Conservation (phyloP, 2,329 filamentous ascomycete species). For the Fusarium tricinctum region DNA sequence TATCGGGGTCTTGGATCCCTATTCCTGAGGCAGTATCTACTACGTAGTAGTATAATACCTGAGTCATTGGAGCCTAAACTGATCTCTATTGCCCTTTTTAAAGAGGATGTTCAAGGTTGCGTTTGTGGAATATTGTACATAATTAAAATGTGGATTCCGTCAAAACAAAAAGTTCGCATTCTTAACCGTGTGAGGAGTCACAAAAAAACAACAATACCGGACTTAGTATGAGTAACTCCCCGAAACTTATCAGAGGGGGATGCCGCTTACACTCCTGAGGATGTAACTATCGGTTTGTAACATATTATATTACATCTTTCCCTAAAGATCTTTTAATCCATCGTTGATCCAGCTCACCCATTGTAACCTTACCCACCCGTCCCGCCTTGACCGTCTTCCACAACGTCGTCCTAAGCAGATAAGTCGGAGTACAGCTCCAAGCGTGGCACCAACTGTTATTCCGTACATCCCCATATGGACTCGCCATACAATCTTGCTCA, state of each 20-base stretch:
- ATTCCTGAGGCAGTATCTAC: not conserved
- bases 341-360: not conserved
- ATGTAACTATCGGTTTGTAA: not conserved
- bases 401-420: conserved; percentile 10
- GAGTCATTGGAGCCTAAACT: not conserved
- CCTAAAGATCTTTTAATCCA: not conserved
- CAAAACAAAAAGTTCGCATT: too few species aligned
- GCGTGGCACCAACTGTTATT: conserved; percentile 40
- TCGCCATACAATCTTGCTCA: conserved; percentile 23
- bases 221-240: too few species aligned
- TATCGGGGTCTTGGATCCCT: not conserved
- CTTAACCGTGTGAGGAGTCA: too few species aligned
- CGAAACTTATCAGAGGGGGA: too few species aligned
- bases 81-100: not conserved
- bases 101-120: too few species aligned
- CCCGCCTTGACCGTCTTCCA: not conserved
- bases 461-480: conserved; percentile 35
- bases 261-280: too few species aligned
- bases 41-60: too few species aligned
- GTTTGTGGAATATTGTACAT: too few species aligned
- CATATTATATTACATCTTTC: not conserved
- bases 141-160: too few species aligned
- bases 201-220: too few species aligned
- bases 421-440: conserved; percentile 39
- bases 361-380: not conserved